Evolutionary conservation across 2,329 filamentous ascomycete species (phyloP).

Genomic region (Colletotrichum liriopes): DNA sequence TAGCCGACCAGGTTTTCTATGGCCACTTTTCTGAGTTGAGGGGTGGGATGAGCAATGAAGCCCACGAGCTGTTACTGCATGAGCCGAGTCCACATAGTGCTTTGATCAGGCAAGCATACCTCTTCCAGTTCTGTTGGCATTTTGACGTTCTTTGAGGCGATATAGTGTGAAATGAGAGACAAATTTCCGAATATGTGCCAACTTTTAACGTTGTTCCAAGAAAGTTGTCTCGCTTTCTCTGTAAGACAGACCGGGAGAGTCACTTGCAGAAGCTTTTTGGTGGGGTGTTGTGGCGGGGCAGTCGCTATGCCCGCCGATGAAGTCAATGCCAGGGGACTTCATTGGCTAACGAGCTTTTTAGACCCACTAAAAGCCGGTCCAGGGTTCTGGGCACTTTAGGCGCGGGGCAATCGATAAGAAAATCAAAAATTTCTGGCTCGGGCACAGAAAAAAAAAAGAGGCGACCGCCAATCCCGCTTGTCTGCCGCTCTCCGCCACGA

Average conservation of each 20-base stretch:
- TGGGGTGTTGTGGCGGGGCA: conserved; percentile 43
- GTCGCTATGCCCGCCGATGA: conserved; percentile 39
- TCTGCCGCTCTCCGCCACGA: conserved; percentile 31
- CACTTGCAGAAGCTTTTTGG: conserved; percentile 44
- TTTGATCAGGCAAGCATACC: conserved; percentile 59
- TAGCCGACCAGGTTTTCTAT: conserved; percentile 91
- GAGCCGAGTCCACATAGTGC: conserved; percentile 31
- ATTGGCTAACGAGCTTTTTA: conserved; percentile 20
- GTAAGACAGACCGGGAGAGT: conserved; percentile 40
- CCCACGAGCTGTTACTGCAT: conserved; percentile 81
- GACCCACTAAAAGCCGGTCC: conserved; percentile 32
- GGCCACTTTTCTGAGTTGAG: conserved; percentile 89
- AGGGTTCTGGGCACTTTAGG: conserved; percentile 42
- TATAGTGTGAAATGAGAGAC: neutral
- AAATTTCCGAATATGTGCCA: conserved; percentile 1
- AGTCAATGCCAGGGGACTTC: conserved; percentile 27
- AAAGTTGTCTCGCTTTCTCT: conserved; percentile 31
- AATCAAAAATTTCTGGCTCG: conserved; percentile 44
- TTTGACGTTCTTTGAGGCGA: conserved; percentile 44
- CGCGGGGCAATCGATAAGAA: conserved; percentile 54
- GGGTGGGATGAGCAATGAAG: conserved; percentile 93
- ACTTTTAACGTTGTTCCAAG: conserved; percentile 25
- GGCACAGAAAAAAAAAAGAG: conserved; percentile 32
- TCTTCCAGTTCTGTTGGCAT: conserved; percentile 87
- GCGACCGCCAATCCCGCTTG: conserved; percentile 30